A percentile compares a stretch with the other conserved stretches of the same genome.
phyloP scores from a whole-genome alignment of 2,329 filamentous ascomycete genomes.

The Colletotrichum paranaense region DNA sequence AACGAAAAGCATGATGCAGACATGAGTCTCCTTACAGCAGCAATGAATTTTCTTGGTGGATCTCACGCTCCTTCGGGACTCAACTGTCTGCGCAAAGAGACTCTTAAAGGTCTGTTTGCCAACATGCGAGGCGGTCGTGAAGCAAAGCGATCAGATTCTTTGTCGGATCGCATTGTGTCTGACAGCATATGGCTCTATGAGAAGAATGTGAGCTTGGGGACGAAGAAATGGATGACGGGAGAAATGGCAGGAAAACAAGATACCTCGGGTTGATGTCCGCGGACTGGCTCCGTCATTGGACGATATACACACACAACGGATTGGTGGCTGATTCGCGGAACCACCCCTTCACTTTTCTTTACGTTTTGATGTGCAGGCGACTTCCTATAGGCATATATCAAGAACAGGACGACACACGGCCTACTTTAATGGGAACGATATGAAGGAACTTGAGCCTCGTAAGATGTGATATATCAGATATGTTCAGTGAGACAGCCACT shows the following conservation, averaged over 20 bases:
- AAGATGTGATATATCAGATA: background rate
- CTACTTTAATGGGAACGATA: slow-evolving; percentile 13
- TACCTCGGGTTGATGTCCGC: slow-evolving; percentile 31
- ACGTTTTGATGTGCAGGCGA: slow-evolving; percentile 12
- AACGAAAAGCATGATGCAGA: background rate
- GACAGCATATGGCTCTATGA: background rate
- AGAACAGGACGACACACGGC: slow-evolving; percentile 21
- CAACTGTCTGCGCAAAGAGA: background rate
- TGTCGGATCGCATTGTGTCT: background rate
- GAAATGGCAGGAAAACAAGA: slow-evolving; percentile 26
- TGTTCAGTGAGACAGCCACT: background rate
- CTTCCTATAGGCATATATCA: slow-evolving; percentile 26
- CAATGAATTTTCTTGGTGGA: background rate
- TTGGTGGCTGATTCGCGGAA: slow-evolving; percentile 12
- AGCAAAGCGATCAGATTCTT: background rate
- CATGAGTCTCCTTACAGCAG: background rate
- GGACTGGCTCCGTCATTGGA: slow-evolving; percentile 31
- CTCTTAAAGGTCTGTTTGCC: background rate
- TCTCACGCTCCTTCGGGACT: background rate
- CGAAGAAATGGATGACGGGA: background rate
- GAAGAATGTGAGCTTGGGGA: background rate
- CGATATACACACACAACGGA: background rate
- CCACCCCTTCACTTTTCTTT: slow-evolving; percentile 18
- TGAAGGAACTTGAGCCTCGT: background rate
- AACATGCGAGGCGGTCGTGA: slow-evolving; percentile 24